Percentiles rank a stretch among this genome's conserved stretches.
Evolutionary conservation across 2,329 filamentous ascomycete genomes (phyloP).

Genomic region (Xylaria sp.): DNA sequence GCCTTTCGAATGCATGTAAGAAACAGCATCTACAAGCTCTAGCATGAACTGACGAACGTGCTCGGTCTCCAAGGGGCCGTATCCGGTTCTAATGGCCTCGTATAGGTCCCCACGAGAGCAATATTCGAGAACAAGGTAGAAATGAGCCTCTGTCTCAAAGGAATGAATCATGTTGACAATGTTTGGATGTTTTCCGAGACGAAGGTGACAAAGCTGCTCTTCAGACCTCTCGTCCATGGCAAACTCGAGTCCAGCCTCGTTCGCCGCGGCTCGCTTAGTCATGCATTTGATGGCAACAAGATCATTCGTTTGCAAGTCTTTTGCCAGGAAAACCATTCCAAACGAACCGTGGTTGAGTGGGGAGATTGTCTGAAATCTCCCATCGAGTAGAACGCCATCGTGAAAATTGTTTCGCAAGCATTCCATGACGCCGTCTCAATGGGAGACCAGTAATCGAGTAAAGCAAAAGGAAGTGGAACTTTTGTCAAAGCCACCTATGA

Average conservation of each 20-base stretch:
- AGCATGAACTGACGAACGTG: slow-evolving; percentile 98
- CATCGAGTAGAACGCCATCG: slow-evolving; percentile 82
- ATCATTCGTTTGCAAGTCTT: slow-evolving; percentile 79
- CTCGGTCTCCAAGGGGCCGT: slow-evolving; percentile 91
- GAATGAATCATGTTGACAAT: slow-evolving; percentile 92
- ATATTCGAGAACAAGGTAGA: slow-evolving; percentile 94
- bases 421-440: slow-evolving; percentile 70
- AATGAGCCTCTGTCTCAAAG: slow-evolving; percentile 91
- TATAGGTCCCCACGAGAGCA: slow-evolving; percentile 96
- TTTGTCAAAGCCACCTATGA: slow-evolving; percentile 43
- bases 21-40: slow-evolving; percentile 88
- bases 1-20: slow-evolving; percentile 89
- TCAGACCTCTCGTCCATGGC: slow-evolving; percentile 85
- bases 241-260: slow-evolving; percentile 70
- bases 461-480: slow-evolving; percentile 44
- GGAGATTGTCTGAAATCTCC: slow-evolving; percentile 90
- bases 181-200: slow-evolving; percentile 83
- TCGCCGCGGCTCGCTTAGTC: slow-evolving; percentile 79
- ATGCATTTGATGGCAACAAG: slow-evolving; percentile 96
- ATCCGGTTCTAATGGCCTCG: slow-evolving; percentile 91
- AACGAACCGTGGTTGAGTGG: slow-evolving; percentile 99
- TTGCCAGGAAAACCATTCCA: slow-evolving; percentile 96
- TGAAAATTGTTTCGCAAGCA: slow-evolving; percentile 87
- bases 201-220: slow-evolving; percentile 81
- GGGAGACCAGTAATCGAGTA: slow-evolving; percentile 52